Evolutionary conservation across 2,329 filamentous ascomycete genomes (phyloP), one percentile per base, ranked within the genome.

Genomic region (Lasiodiplodia theobromae): DNA sequence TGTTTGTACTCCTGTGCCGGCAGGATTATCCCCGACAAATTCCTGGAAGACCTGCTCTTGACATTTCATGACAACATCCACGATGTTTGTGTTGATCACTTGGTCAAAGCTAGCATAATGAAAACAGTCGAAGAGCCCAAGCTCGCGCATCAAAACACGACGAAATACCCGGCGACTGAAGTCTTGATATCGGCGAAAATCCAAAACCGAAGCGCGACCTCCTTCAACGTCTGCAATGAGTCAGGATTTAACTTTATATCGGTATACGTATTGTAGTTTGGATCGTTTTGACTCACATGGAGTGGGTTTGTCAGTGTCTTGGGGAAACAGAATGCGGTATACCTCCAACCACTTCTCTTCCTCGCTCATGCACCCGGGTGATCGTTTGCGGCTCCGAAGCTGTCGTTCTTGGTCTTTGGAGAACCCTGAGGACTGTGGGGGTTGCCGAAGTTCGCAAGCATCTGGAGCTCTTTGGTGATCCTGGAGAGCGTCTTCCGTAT

Each of bases 351-450:
- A 57, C 34, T 57, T 57, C 18, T 63, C 44, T 18, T 51, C 58
- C 2, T 51, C 44, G 2, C 44, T 37, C n/a, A 23, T 23, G 2
- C 12, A 3, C 0, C 18, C 8, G 1, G 40, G 18, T 1, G 37
- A 11, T 14, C 58, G 4, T 18, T 63, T 63, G 3, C 58, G 44
- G 28, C 58, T 63, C 23, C 58, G 44, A 12, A 63, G 58, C 34
- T 38, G 14, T 16, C 16, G 16, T 23, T 63, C 58, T n/a, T 63
- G 58, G 2, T 63, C 44, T 14, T 52, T 51, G 7, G 25, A 34
- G 58, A 63, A 51, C 2, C 58, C 44, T 3, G 25, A 18, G 3
- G 18, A 1, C 12, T 16, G 5, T 4, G 44, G 4, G 3, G 14
- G 11, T 2, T 16, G 5, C n/a, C 28, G 28, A 3, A 38, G 3